Evolutionary conservation across 1,284 basidiomycete species (phyloP), one percentile per base, ranked within the genome.

Genomic region (Pterulicium gracile): DNA sequence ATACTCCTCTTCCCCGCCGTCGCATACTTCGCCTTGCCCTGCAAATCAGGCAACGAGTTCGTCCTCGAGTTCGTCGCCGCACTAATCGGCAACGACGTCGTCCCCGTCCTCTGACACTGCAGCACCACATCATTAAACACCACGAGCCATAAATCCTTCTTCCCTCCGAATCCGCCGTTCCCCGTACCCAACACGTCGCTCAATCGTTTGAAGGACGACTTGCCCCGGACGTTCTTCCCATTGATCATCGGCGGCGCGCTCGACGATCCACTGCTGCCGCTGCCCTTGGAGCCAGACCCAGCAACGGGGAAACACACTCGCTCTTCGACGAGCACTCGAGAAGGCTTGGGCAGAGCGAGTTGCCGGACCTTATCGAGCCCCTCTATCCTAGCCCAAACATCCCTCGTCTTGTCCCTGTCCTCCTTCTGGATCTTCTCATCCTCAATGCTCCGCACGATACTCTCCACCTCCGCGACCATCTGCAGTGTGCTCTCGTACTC

Each of bases 361-460:
- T 79, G 79, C 61, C 82, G 81, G 58, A 90, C 88, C 61, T 87
- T 89, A 59, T 94, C 91, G 46, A 98, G 69, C 0, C 94, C 94
- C 50, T 98, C 95, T 42, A 98, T 97, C 12, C 95, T 81, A 1
- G 93, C 95, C 58, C 96, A 89, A 0, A 88, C 86, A 63, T 98
- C 95, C 13, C 93, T 73, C 3, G 92, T 93, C 69, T 84, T 87
- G 64, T 97, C 92, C 24, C 95, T 77, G 61, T 96, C 93, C 62
- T 98, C 95, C 62, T 88, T 89, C 59, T 88, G 85, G 45, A 92
- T 88, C 73, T 98, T 98, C 66, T 98, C 92, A 58, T 97, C 93
- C 64, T 98, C 95, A 50, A 98, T 97, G 48, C 85, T 89, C 43
- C 94, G 77, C 36, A 98, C 93, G 54, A 98, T 94, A 12, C 77